phyloP scores from a whole-genome alignment of 768 basidiomycete species.

The Cystoderma amianthinum region DNA sequence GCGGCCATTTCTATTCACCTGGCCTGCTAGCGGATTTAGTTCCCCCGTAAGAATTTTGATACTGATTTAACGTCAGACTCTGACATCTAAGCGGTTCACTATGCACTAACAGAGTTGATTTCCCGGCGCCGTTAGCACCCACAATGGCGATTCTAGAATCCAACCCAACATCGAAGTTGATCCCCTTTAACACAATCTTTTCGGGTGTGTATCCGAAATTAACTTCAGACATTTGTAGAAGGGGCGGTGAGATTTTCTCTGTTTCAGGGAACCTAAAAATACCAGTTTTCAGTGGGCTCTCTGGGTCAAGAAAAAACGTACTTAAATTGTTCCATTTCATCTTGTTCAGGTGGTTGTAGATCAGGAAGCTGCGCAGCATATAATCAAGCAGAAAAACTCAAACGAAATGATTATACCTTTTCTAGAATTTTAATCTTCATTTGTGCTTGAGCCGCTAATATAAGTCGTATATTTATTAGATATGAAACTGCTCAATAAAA shows the following conservation, averaged over 20 bases:
- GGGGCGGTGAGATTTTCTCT: constrained; percentile 94
- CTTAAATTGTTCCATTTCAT: constrained; percentile 93
- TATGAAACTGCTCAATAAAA: background rate
- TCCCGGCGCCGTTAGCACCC: constrained; percentile 93
- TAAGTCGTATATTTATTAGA: no score
- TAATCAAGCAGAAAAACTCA: background rate
- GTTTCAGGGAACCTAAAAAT: constrained; percentile 78
- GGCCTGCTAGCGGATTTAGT: constrained; percentile 64
- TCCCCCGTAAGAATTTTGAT: constrained; percentile 92
- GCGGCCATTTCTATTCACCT: constrained; percentile 87
- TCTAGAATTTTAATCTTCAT: constrained; percentile 71
- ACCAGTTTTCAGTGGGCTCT: background rate
- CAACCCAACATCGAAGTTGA: constrained; percentile 90
- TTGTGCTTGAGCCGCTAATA: constrained; percentile 82
- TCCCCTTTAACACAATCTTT: constrained; percentile 65
- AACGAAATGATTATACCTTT: constrained; percentile 40
- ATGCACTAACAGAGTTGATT: constrained; percentile 76
- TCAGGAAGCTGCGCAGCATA: constrained; percentile 70
- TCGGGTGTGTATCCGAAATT: constrained; percentile 83
- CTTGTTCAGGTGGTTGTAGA: constrained; percentile 85
- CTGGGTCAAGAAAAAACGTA: constrained; percentile 17
- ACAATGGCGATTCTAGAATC: constrained; percentile 95
- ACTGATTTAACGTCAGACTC: constrained; percentile 26
- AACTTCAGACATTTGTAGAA: constrained; percentile 87
- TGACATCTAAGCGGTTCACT: background rate